Evolutionary conservation across 768 basidiomycete genomes (phyloP).

Genomic region (Suillus cothurnatus): DNA sequence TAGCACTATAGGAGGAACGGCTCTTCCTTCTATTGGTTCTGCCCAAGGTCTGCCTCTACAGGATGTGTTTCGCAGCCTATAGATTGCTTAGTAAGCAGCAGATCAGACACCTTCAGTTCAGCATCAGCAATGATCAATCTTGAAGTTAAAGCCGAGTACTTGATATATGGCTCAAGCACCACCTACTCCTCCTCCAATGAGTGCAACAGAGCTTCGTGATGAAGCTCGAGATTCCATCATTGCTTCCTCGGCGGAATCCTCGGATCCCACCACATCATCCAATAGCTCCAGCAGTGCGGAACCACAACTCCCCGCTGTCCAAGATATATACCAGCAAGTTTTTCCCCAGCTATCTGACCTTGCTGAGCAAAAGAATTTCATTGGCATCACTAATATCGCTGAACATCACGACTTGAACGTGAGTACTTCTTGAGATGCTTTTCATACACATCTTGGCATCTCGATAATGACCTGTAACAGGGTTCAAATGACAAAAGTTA

Average conservation of each 20-base stretch:
- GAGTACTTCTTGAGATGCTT: conserved; percentile 21
- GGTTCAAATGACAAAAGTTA: conserved; percentile 40
- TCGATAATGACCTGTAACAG: conserved; percentile 24
- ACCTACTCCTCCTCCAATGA: conserved; percentile 64
- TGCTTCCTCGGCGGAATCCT: background rate
- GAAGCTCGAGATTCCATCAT: conserved; percentile 39
- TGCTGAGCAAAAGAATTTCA: conserved; percentile 45
- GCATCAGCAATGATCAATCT: background rate
- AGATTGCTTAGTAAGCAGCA: conserved; percentile 26
- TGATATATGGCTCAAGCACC: conserved; percentile 55
- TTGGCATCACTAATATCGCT: conserved; percentile 46
- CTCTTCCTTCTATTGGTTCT: background rate
- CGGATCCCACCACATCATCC: background rate
- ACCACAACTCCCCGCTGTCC: conserved; percentile 15
- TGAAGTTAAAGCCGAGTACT: conserved; percentile 14
- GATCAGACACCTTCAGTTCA: background rate
- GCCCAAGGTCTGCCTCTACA: background rate
- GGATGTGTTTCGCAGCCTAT: background rate
- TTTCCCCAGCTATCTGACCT: conserved; percentile 48
- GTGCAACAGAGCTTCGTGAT: conserved; percentile 57
- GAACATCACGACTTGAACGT: conserved; percentile 60
- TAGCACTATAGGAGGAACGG: background rate
- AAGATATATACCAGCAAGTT: conserved; percentile 46
- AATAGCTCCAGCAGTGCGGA: conserved; percentile 13
- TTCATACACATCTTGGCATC: conserved; percentile 4